Conservation (phyloP, 768 basidiomycete species). For the Tulasnella sp. region DNA sequence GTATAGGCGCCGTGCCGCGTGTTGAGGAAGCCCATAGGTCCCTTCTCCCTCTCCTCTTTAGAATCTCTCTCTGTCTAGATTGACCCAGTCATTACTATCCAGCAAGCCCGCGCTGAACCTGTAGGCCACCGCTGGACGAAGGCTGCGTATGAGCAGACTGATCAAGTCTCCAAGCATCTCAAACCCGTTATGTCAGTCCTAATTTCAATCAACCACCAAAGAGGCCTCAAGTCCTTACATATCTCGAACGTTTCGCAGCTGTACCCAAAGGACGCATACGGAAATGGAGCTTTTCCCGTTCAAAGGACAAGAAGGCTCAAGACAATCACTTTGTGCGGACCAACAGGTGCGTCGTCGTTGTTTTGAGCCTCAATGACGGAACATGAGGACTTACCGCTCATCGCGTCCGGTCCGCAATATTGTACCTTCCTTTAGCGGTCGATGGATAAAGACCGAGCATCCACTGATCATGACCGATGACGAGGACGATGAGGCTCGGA, state of each 20-base stretch:
- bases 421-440: not conserved
- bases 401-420: no score
- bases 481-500: conserved; percentile 15
- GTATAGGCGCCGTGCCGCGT: not conserved
- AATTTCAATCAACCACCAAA: conserved; percentile 1
- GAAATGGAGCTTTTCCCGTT: conserved; percentile 10
- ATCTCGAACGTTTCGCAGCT: not conserved
- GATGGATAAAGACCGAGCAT: conserved; percentile 14
- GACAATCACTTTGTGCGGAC: conserved; percentile 11
- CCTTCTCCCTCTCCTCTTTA: no score
- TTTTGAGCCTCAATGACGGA: not conserved
- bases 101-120: no score
- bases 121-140: not conserved
- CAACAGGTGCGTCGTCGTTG: conserved; percentile 1
- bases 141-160: conserved; percentile 8
- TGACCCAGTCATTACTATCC: no score
- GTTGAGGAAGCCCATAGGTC: not conserved
- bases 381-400: no score
- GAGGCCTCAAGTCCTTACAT: not conserved
- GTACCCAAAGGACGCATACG: conserved; percentile 4
- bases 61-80: no score
- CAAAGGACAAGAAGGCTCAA: conserved; percentile 11
- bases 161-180: not conserved
- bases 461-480: conserved; percentile 10
- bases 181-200: conserved; percentile 4